Conservation (phyloP, 2,329 filamentous ascomycete species). For the Ophiostoma ips region DNA sequence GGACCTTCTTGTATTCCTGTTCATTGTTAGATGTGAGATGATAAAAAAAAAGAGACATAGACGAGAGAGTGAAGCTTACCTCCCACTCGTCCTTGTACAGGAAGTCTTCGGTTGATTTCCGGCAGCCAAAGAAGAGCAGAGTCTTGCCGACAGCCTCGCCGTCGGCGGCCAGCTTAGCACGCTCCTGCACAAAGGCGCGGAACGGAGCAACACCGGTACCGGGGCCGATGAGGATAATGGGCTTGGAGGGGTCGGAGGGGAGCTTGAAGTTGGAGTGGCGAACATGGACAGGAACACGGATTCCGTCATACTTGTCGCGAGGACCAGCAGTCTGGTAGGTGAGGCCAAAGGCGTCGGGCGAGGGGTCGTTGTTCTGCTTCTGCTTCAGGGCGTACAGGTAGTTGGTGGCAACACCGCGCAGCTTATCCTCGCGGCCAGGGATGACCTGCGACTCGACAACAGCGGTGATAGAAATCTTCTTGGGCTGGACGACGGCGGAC, state of each 20-base stretch:
- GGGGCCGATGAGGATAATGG: slow-evolving; percentile 89
- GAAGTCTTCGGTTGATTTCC: slow-evolving; percentile 79
- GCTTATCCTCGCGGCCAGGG: slow-evolving; percentile 59
- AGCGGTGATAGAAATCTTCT: slow-evolving; percentile 89
- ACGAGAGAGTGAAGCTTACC: slow-evolving; percentile 41
- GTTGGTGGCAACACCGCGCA: slow-evolving; percentile 94
- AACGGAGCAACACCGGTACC: slow-evolving; percentile 96
- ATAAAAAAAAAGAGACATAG: background rate
- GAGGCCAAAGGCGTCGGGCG: slow-evolving; percentile 68
- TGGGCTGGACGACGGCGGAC: slow-evolving; percentile 82
- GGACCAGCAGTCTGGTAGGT: slow-evolving; percentile 81
- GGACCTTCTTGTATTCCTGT: slow-evolving; percentile 60
- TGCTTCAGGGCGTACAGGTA: slow-evolving; percentile 90
- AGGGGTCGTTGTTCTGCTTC: slow-evolving; percentile 81
- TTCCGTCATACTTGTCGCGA: slow-evolving; percentile 91
- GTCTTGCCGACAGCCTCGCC: slow-evolving; percentile 78
- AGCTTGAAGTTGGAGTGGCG: slow-evolving; percentile 99
- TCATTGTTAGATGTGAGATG: slow-evolving; percentile 23
- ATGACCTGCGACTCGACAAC: slow-evolving; percentile 77
- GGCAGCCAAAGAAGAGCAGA: slow-evolving; percentile 88
- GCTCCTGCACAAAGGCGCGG: slow-evolving; percentile 87
- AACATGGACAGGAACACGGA: slow-evolving; percentile 88
- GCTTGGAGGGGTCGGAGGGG: slow-evolving; percentile 85
- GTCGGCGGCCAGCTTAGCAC: slow-evolving; percentile 65
- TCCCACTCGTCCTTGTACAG: slow-evolving; percentile 86